A percentile compares a stretch with the other conserved stretches of the same genome.
These are phyloP conservation scores for Moesziomyces antarcticus DNA, from an alignment of 1,284 basidiomycete genomes.

Conservation along the genomic window DNA sequence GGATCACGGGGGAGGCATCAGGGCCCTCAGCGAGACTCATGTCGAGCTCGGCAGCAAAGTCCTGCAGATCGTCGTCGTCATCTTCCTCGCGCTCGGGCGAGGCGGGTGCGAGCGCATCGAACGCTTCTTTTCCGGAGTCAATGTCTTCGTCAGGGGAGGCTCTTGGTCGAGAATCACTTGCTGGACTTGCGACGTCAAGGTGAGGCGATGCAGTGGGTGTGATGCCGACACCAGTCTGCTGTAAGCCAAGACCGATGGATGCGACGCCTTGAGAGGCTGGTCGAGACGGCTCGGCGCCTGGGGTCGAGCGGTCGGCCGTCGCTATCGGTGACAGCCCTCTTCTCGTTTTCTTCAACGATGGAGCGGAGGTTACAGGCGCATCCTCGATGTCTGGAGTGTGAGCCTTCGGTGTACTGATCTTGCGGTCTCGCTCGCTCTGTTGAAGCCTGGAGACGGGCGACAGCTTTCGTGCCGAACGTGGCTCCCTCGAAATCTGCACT, in stretches of 20 bases:
- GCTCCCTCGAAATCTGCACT: neutral
- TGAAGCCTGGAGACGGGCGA: constrained; percentile 33
- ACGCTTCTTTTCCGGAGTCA: neutral
- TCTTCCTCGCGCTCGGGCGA: constrained; percentile 13
- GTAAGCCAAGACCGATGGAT: constrained; percentile 41
- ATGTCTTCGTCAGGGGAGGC: neutral
- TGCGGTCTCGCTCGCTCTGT: constrained; percentile 8
- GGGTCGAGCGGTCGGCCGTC: neutral
- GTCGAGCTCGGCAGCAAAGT: constrained; percentile 50
- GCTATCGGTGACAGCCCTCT: constrained; percentile 5
- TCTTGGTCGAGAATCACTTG: neutral
- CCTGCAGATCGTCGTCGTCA: constrained; percentile 40
- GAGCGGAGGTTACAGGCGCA: neutral
- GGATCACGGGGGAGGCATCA: constrained; percentile 8
- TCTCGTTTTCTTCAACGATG: neutral
- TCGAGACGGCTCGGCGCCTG: neutral
- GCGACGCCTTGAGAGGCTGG: neutral
- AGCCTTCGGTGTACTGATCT: constrained; percentile 33
- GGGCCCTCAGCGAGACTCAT: constrained; percentile 38
- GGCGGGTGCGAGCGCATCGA: neutral
- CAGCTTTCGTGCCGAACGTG: constrained; percentile 7
- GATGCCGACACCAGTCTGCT: constrained; percentile 27
- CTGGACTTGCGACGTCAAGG: constrained; percentile 19
- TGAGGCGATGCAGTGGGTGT: constrained; percentile 35
- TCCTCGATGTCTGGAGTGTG: constrained; percentile 33